Evolutionary conservation across 768 basidiomycete genomes (phyloP).

Genomic region (Amyloporia xantha): DNA sequence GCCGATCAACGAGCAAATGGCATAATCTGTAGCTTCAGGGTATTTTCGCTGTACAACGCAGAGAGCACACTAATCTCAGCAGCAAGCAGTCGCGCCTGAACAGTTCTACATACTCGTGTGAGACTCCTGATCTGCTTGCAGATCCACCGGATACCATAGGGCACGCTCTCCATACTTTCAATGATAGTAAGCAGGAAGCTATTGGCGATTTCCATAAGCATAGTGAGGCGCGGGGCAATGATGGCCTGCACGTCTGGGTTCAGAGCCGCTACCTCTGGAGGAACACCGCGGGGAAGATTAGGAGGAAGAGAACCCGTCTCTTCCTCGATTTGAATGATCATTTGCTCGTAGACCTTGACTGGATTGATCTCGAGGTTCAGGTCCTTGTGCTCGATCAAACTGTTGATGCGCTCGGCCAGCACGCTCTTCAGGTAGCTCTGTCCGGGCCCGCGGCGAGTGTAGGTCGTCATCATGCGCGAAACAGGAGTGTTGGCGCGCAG

Average conservation of each 20-base stretch:
- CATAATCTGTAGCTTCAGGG: slow-evolving; percentile 96
- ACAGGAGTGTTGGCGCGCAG: slow-evolving; percentile 98
- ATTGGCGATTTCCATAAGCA: slow-evolving; percentile 99
- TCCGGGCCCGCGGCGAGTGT: slow-evolving; percentile 96
- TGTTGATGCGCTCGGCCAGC: slow-evolving; percentile 96
- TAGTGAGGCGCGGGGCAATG: slow-evolving; percentile 92
- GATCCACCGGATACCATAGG: slow-evolving; percentile 99
- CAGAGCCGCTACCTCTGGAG: slow-evolving; percentile 90
- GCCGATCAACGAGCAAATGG: slow-evolving; percentile 96
- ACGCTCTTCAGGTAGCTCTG: slow-evolving; percentile 98
- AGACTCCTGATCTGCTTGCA: slow-evolving; percentile 95
- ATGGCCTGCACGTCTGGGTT: slow-evolving; percentile 97
- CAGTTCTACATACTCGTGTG: slow-evolving; percentile 2
- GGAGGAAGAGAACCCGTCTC: slow-evolving; percentile 89
- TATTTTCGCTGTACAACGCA: slow-evolving; percentile 85
- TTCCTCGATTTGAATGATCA: slow-evolving; percentile 98
- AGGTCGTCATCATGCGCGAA: slow-evolving; percentile 99
- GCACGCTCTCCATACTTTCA: slow-evolving; percentile 96
- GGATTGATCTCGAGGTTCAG: slow-evolving; percentile 99
- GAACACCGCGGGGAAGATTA: slow-evolving; percentile 87
- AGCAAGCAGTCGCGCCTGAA: no score
- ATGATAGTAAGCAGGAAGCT: slow-evolving; percentile 97
- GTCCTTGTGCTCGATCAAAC: slow-evolving; percentile 98
- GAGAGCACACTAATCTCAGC: no score
- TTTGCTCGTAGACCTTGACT: slow-evolving; percentile 99